Evolutionary conservation across 768 basidiomycete genomes (phyloP).

Genomic region (Lactarius trivialis): DNA sequence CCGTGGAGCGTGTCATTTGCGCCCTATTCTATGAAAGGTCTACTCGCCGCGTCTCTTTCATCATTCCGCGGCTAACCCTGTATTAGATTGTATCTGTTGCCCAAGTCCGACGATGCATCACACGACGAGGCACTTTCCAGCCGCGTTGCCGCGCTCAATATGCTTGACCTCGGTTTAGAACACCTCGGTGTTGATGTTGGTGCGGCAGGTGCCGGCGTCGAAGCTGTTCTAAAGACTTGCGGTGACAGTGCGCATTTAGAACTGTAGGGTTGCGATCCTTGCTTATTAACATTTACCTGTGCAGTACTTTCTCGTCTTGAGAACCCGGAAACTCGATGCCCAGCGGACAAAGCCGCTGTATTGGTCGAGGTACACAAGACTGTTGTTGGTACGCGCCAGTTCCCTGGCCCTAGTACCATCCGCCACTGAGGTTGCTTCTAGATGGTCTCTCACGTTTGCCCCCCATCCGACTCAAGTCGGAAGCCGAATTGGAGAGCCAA

Average conservation of each 20-base stretch:
- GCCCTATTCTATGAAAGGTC: slow-evolving; percentile 80
- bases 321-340: slow-evolving; percentile 42
- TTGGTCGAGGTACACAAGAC: slow-evolving; percentile 81
- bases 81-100: slow-evolving; percentile 68
- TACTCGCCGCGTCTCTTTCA: slow-evolving; percentile 22
- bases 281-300: slow-evolving; percentile 15
- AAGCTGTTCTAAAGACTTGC: slow-evolving; percentile 61
- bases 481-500: slow-evolving; percentile 38
- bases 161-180: slow-evolving; percentile 80
- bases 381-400: slow-evolving; percentile 61
- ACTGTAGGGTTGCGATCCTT: not conserved
- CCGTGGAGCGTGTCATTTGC: slow-evolving; percentile 67
- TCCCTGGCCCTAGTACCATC: not conserved
- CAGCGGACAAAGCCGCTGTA: slow-evolving; percentile 71
- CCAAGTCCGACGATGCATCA: slow-evolving; percentile 66
- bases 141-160: slow-evolving; percentile 85
- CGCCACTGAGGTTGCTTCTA: slow-evolving; percentile 26
- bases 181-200: slow-evolving; percentile 86
- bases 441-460: slow-evolving; percentile 73
- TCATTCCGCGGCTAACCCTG: slow-evolving; percentile 9
- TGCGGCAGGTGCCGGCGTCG: slow-evolving; percentile 41
- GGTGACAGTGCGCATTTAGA: slow-evolving; percentile 53
- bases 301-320: slow-evolving; percentile 51
- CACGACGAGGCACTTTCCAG: slow-evolving; percentile 89
- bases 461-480: slow-evolving; percentile 65